These are phyloP conservation scores for Gomphus bonarii DNA, from an alignment of 1,284 basidiomycete species.

Conservation along the genomic window DNA sequence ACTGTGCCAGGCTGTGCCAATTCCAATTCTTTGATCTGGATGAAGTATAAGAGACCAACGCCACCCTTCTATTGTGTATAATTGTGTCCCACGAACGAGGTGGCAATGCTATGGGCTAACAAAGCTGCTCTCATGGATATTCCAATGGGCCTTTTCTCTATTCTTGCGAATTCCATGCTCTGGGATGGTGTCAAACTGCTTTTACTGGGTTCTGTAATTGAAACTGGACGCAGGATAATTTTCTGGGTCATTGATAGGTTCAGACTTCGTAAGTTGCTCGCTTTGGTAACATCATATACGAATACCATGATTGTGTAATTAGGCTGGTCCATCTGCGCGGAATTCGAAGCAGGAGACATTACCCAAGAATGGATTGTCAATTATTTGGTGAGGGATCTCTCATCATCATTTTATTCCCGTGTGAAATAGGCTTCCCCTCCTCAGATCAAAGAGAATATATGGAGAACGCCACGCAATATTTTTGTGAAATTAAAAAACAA, in stretches of 20 bases:
- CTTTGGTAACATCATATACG: neutral
- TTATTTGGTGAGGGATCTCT: slow-evolving; percentile 27
- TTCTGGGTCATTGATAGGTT: slow-evolving; percentile 35
- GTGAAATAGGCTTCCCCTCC: neutral
- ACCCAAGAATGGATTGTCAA: slow-evolving; percentile 39
- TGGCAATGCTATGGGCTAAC: neutral
- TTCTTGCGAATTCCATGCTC: neutral
- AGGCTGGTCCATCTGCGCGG: slow-evolving; percentile 37
- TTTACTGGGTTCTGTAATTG: slow-evolving; percentile 33
- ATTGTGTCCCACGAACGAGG: neutral
- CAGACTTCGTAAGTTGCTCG: slow-evolving; percentile 28
- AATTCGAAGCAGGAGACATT: slow-evolving; percentile 37
- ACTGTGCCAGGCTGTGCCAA: no score
- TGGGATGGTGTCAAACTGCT: slow-evolving; percentile 25
- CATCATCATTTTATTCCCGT: neutral
- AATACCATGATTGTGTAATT: neutral
- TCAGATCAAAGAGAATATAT: slow-evolving; percentile 38
- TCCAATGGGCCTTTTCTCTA: neutral
- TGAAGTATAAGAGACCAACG: neutral
- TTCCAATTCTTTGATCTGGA: no score
- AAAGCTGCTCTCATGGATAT: neutral
- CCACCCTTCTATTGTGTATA: neutral
- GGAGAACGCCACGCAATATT: slow-evolving; percentile 38
- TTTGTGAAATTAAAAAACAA: slow-evolving; percentile 33
- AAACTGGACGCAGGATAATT: slow-evolving; percentile 32